Evolutionary conservation across 768 basidiomycete species (phyloP).

Genomic region (Calocybe indica): DNA sequence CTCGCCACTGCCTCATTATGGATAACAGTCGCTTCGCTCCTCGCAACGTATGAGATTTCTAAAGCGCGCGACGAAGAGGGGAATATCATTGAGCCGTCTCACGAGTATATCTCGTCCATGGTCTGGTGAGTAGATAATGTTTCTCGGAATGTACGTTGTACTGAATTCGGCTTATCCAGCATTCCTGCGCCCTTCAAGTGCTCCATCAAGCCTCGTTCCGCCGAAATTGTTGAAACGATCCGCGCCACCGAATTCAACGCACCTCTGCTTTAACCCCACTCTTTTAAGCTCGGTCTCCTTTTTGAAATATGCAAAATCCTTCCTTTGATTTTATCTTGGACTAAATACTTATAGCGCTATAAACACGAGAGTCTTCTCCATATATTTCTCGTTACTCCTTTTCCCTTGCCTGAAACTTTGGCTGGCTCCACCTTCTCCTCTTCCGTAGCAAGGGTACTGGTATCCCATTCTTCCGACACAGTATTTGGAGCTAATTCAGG

Average conservation of each 20-base stretch:
- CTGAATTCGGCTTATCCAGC: not conserved
- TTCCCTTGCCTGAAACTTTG: not conserved
- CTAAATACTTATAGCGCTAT: not conserved
- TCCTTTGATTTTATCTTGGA: not conserved
- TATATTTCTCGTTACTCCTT: not conserved
- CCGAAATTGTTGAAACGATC: not conserved
- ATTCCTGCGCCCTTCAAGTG: not conserved
- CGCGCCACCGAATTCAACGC: not conserved
- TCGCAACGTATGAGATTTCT: not conserved
- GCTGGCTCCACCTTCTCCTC: not conserved
- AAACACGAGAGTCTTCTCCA: not conserved
- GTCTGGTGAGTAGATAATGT: not conserved
- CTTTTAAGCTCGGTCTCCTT: not conserved
- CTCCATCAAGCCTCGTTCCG: not conserved
- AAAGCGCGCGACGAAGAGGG: not conserved
- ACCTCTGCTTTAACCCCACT: not conserved
- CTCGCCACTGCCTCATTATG: not conserved
- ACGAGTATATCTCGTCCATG: no score
- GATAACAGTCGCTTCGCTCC: not conserved
- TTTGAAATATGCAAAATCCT: no score
- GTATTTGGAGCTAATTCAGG: constrained; percentile 25
- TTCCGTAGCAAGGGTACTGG: not conserved
- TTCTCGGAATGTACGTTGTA: not conserved
- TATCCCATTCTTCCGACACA: not conserved
- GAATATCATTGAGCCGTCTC: not conserved